phyloP scores from a whole-genome alignment of 177 flowering plant species.

The Vitis hybrid region DNA sequence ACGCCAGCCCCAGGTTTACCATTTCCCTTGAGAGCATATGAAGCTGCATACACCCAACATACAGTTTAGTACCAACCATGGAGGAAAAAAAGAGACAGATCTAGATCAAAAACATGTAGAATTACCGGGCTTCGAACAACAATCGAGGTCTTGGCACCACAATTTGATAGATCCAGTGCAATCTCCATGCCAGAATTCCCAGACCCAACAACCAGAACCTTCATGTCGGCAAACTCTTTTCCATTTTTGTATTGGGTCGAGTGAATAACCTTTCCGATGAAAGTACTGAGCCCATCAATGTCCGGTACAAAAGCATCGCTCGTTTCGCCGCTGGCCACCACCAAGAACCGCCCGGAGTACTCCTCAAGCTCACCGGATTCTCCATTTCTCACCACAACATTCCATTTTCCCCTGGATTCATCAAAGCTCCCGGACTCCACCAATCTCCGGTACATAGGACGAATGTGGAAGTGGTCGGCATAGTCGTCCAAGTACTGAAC shows the following conservation, averaged over 20 bases:
- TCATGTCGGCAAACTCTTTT: slow-evolving; percentile 25
- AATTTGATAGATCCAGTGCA: slow-evolving; percentile 48
- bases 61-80: too few species aligned
- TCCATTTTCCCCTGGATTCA: slow-evolving; percentile 35
- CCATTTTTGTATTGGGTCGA: slow-evolving; percentile 52
- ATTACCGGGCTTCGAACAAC: slow-evolving; percentile 57
- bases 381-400: slow-evolving; percentile 29
- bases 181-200: slow-evolving; percentile 84
- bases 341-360: slow-evolving; percentile 47
- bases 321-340: slow-evolving; percentile 74
- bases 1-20: slow-evolving; percentile 20
- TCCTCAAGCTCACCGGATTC: slow-evolving; percentile 29
- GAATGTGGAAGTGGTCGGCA: slow-evolving; percentile 43
- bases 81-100: not conserved
- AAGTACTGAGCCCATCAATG: slow-evolving; percentile 47
- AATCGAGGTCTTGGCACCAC: slow-evolving; percentile 54
- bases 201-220: slow-evolving; percentile 63
- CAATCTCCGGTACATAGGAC: slow-evolving; percentile 33
- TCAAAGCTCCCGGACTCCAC: slow-evolving; percentile 50
- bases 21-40: slow-evolving; percentile 43
- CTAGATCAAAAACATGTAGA: not conserved
- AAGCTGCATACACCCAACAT: slow-evolving; percentile 26
- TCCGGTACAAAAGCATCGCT: slow-evolving; percentile 41
- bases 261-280: slow-evolving; percentile 48
- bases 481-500: slow-evolving; percentile 57